Percentiles rank a stretch among this genome's conserved stretches.
Evolutionary conservation across 2,329 filamentous ascomycete genomes (phyloP).

Genomic region (Penicillium digitatum): DNA sequence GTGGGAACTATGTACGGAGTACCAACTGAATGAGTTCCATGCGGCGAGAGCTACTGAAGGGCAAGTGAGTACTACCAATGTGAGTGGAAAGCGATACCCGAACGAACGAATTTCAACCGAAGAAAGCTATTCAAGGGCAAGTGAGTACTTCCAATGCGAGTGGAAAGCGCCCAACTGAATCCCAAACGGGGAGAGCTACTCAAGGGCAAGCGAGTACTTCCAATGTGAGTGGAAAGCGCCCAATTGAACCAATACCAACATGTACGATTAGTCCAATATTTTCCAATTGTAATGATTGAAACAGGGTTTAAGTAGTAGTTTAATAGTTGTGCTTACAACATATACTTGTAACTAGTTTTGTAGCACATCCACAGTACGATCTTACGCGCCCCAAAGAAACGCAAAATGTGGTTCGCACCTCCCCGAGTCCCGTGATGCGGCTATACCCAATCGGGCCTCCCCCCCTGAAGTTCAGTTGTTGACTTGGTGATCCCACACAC

Average conservation of each 20-base stretch:
- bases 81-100: background rate
- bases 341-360: no score
- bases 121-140: background rate
- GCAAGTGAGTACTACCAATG: background rate
- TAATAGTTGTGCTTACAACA: background rate
- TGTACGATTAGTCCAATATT: background rate
- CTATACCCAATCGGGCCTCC: constrained; percentile 24
- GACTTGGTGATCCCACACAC: constrained; percentile 33
- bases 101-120: background rate
- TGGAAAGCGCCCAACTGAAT: background rate
- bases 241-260: background rate
- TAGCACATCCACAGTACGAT: background rate
- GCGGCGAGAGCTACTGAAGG: background rate
- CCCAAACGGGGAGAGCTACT: background rate
- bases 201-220: background rate
- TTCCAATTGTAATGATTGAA: background rate
- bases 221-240: background rate
- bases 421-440: constrained; percentile 27
- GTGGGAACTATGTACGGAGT: background rate
- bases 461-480: constrained; percentile 25
- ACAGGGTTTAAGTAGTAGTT: background rate
- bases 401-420: constrained; percentile 29
- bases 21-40: background rate
- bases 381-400: constrained; percentile 5
- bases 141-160: background rate